phyloP scores from a whole-genome alignment of 139 green algal genomes.

The Chlamydomonas schloesseri region DNA sequence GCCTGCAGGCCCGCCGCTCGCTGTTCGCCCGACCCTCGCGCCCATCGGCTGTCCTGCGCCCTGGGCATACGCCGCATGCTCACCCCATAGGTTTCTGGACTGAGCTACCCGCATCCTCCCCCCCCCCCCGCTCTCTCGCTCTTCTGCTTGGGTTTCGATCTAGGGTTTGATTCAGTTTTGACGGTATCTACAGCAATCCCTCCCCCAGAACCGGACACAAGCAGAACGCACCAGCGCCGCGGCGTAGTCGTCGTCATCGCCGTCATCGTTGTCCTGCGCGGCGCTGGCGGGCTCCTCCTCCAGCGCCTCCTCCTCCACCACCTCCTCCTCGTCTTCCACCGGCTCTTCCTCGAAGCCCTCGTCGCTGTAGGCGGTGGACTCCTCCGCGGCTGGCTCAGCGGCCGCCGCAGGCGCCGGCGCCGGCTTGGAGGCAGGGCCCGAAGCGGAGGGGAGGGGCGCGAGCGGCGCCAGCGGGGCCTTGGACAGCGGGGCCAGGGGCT shows the following conservation, averaged over 20 bases:
- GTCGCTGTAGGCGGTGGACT: neutral
- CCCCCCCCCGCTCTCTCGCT: too few relatives aligned
- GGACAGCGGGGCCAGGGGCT: neutral
- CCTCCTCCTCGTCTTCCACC: slow-evolving; percentile 9
- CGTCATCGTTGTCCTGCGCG: neutral
- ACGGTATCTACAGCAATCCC: too few relatives aligned
- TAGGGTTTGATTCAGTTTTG: too few relatives aligned
- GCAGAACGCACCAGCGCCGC: neutral
- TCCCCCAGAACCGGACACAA: neutral
- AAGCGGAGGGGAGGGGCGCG: neutral
- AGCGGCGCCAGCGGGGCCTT: neutral
- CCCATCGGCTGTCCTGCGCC: too few relatives aligned
- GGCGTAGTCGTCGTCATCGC: slow-evolving; percentile 27
- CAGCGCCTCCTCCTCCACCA: neutral
- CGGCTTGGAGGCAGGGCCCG: neutral
- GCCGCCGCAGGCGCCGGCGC: neutral
- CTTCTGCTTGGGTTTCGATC: too few relatives aligned
- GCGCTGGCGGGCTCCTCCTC: neutral
- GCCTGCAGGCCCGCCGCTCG: too few relatives aligned
- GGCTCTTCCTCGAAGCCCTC: neutral
- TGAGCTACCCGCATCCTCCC: too few relatives aligned
- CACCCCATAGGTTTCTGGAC: too few relatives aligned
- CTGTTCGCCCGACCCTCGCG: too few relatives aligned
- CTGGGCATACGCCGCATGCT: too few relatives aligned
- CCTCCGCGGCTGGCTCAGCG: neutral